Conservation (phyloP, 805 yeast species). For the Teunomyces aglyptinius region DNA sequence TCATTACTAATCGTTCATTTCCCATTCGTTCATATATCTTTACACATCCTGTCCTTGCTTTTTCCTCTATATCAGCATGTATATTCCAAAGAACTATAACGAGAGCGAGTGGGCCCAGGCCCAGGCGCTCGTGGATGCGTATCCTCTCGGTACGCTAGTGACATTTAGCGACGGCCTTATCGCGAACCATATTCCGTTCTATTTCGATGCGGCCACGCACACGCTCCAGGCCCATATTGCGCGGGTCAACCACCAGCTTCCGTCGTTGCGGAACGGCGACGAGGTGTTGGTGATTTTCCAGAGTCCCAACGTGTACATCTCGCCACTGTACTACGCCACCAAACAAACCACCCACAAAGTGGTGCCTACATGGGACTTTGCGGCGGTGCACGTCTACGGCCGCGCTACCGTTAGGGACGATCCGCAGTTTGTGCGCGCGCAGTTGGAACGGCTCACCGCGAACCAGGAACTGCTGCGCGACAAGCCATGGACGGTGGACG, state of each 20-base stretch:
- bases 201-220: constrained; percentile 37
- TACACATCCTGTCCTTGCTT: too few relatives aligned
- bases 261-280: constrained; percentile 36
- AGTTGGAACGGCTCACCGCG: constrained; percentile 41
- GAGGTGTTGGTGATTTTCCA: constrained; percentile 53
- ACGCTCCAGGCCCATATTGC: constrained; percentile 56
- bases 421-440: constrained; percentile 43
- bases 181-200: constrained; percentile 60
- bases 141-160: constrained; percentile 54
- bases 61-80: constrained; percentile 21
- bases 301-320: constrained; percentile 49
- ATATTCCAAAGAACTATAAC: constrained; percentile 33
- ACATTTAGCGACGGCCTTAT: constrained; percentile 36
- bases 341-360: constrained; percentile 56
- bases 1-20: too few relatives aligned
- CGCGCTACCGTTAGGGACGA: constrained; percentile 45
- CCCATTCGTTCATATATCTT: too few relatives aligned
- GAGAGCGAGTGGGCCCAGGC: constrained; percentile 37
- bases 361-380: constrained; percentile 74
- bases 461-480: constrained; percentile 47
- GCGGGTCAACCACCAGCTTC: constrained; percentile 49
- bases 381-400: constrained; percentile 56
- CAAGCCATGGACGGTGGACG: constrained; percentile 52
- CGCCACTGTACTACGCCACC: constrained; percentile 59
- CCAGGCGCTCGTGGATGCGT: constrained; percentile 39